Evolutionary conservation across 257 asterid species (phyloP), one percentile per base, ranked within the genome.

Genomic region (Schizonepeta tenuifolia): DNA sequence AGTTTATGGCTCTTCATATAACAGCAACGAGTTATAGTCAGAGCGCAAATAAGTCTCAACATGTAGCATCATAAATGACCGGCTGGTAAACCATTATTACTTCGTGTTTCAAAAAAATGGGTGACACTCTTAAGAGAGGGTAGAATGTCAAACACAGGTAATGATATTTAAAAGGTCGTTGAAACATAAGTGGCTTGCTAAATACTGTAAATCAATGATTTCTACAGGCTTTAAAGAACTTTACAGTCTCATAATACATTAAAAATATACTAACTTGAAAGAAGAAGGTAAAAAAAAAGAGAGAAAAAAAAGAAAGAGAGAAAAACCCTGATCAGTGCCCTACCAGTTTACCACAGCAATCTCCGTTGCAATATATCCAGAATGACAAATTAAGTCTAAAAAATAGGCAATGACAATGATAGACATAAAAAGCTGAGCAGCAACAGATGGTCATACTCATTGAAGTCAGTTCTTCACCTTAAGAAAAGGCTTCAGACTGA

Each of bases 91-190:
- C 20, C 0, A 14, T 54, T 55, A 54, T 15, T n/a, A 55, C 31
- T 22, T 36, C 7, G 56, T 69, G n/a, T 35, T 54, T 54, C 8
- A 14, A 54, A 69, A 38, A 28, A 40, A 18, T 24, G 1, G 14
- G 15, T 38, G n/a, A 17, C 20, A 66, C 66, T 69, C 43, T 40
- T 55, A 38, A 7, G 31, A 2, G 54, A 47, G 40, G 38, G 17
- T 69, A 36, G 62, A 67, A 46, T 51, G 31, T 18, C 63, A 18
- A 15, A 36, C 21, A 69, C 51, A 36, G 24, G 65, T 54, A 54
- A 20, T 70, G 66, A 28, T 31, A 54, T 38, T 55, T 55, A 17
- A 55, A 38, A 36, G 40, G 40, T 36, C 22, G 12, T 20, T 28
- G 31, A 17, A 46, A 28, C 9, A 7, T 50, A 31, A n/a, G 61